Conservation (phyloP, 305 asterid species). For the Fraxinus sp. region DNA sequence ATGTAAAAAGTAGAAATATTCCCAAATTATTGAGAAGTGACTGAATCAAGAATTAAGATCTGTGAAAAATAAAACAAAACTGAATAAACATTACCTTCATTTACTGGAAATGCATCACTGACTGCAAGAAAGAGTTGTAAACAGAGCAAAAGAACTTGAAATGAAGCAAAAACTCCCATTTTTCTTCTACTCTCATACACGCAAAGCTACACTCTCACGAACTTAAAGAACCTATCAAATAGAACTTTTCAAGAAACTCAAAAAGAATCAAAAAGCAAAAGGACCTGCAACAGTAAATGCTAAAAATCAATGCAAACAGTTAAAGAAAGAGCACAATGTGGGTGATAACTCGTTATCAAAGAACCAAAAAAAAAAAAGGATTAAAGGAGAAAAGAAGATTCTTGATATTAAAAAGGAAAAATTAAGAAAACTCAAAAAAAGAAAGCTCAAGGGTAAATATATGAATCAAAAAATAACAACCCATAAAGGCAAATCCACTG, state of each 20-base stretch:
- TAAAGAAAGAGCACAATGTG: constrained; percentile 30
- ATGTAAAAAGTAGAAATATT: not conserved
- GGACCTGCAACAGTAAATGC: constrained; percentile 10
- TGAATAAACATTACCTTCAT: constrained; percentile 49
- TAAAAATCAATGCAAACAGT: constrained; percentile 25
- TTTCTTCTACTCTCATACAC: constrained; percentile 19
- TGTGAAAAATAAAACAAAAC: constrained; percentile 22
- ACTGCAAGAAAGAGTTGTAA: constrained; percentile 41
- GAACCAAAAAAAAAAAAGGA: constrained; percentile 5
- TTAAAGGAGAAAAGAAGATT: constrained; percentile 4
- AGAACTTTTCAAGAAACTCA: not conserved
- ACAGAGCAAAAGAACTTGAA: constrained; percentile 39
- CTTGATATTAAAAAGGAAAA: not conserved
- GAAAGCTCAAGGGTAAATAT: not conserved
- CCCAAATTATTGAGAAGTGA: constrained; percentile 6
- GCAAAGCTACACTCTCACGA: constrained; percentile 19
- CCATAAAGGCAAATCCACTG: constrained; percentile 3
- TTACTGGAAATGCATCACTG: constrained; percentile 50
- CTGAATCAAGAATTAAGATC: constrained; percentile 43
- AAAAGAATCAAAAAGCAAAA: not conserved
- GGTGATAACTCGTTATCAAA: constrained; percentile 21
- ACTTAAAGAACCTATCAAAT: constrained; percentile 38
- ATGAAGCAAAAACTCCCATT: constrained; percentile 41
- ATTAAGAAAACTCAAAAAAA: not conserved
- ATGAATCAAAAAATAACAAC: constrained; percentile 23